Base-by-base conservation (phyloP, 768 basidiomycete genomes). In the Candolleomyces aberdarensis region DNA sequence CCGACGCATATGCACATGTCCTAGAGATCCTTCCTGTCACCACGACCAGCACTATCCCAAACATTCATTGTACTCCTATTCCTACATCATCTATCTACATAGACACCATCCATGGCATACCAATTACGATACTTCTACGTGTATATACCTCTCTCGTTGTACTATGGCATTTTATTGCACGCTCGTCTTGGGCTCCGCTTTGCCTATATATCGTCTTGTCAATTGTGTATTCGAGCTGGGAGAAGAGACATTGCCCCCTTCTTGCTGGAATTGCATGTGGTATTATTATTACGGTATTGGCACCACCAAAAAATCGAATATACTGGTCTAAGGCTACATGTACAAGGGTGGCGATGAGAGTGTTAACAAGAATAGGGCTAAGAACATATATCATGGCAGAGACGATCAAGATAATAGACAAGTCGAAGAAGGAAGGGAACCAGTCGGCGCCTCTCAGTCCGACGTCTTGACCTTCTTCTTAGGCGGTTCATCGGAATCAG, bases 401-500 rank as follows among this genome's bases (percentile, higher is more conserved):
- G 57, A 53, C 52, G 60, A 65, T 65, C 31, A 63, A 43, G 64
- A 17, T 59, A 51, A 63, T 40, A 60, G 50, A 61, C 41, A 46
- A 56, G 50, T 49, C 31, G 56, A 26, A 14, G 40, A 62, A 60
- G 41, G 62, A 61, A 62, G 19, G 26, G 26, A 26, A 26, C 3
- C 26, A 26, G 36, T 52, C 46, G 54, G 63, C 57, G 50, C 46
- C 50, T 43, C 61, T 59, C 26, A 64, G 29, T 39, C 70, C 5
- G 79, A 67, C 39, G 80, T 87, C 77, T 90, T 92, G 60, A 74
- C 72, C 73, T 93, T 93, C 77, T 93, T 93, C 76, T 87, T 90
- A 3, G 82, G 85, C 13, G 87, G 90, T 58, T 83, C 85, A 3
- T 74, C 78, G 5, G 36, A 36, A 29, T 79, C 77, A 8, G 72